A percentile compares a stretch with the other conserved stretches of the same genome.
phyloP scores from a whole-genome alignment of 805 yeast genomes.

The Kazachstania taianensis region DNA sequence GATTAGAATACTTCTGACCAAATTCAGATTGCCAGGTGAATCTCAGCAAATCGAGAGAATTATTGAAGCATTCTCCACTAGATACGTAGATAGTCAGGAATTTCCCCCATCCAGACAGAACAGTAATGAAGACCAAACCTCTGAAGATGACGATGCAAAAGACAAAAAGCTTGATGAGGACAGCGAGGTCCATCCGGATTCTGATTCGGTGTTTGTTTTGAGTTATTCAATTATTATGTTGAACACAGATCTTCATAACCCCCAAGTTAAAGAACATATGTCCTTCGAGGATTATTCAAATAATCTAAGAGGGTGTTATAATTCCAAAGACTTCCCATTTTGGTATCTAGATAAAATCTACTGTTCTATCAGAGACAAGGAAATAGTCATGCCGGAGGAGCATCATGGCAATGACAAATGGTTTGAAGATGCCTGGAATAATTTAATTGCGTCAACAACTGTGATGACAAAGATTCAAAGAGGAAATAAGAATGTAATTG shows the following conservation, averaged over 20 bases:
- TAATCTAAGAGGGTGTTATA: slow-evolving; percentile 73
- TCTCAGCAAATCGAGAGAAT: slow-evolving; percentile 93
- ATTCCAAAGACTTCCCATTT: slow-evolving; percentile 65
- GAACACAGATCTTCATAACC: slow-evolving; percentile 89
- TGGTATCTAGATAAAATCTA: slow-evolving; percentile 82
- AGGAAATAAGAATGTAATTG: slow-evolving; percentile 14
- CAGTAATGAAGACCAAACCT: background rate
- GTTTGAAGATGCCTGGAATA: slow-evolving; percentile 84
- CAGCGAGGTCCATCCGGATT: slow-evolving; percentile 50
- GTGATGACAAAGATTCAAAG: slow-evolving; percentile 23
- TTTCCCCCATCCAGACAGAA: too few species aligned
- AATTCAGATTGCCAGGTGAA: slow-evolving; percentile 93
- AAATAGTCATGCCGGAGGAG: slow-evolving; percentile 96
- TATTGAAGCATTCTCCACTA: slow-evolving; percentile 74
- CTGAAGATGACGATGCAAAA: slow-evolving; percentile 15
- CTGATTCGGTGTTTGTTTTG: slow-evolving; percentile 80
- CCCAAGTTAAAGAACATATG: slow-evolving; percentile 89
- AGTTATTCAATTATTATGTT: slow-evolving; percentile 89
- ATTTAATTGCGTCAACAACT: slow-evolving; percentile 39
- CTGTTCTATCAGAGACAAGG: slow-evolving; percentile 68
- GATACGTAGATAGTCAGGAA: slow-evolving; percentile 59
- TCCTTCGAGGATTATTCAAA: slow-evolving; percentile 68
- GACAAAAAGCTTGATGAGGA: slow-evolving; percentile 10
- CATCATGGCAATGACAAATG: slow-evolving; percentile 88
- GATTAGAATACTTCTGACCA: slow-evolving; percentile 64